A percentile compares a stretch with the other conserved stretches of the same genome.
Conservation (phyloP, 1,139 yeast genomes). For the Sugiyamaella japonica region DNA sequence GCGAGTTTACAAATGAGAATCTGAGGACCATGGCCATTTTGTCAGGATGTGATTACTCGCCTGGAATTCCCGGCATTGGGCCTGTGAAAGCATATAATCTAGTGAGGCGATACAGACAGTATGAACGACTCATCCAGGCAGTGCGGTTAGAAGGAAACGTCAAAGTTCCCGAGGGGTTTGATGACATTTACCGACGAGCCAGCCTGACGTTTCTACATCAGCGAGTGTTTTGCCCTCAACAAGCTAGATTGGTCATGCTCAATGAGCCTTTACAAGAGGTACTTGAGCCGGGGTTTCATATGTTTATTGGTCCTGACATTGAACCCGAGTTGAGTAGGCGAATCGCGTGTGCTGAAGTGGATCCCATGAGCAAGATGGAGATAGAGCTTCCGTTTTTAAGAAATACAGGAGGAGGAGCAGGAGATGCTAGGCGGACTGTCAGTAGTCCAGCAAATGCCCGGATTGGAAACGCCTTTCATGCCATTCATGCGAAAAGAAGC, state of each 20-base stretch:
- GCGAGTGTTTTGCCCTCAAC: conserved; percentile 74
- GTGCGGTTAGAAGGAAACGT: conserved; percentile 63
- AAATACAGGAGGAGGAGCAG: conserved; percentile 3
- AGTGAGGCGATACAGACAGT: conserved; percentile 52
- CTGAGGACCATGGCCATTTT: conserved; percentile 77
- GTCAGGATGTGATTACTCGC: conserved; percentile 95
- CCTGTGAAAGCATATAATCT: conserved; percentile 70
- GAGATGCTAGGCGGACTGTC: not conserved
- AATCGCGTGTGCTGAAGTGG: conserved; percentile 64
- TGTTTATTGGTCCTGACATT: conserved; percentile 61
- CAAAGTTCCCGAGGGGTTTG: conserved; percentile 58
- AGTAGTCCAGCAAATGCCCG: not conserved
- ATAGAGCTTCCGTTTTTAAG: conserved; percentile 16
- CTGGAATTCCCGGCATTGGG: conserved; percentile 82
- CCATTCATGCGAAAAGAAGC: conserved; percentile 2
- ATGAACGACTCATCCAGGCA: conserved; percentile 51
- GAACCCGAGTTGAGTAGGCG: conserved; percentile 50
- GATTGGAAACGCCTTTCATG: conserved; percentile 4
- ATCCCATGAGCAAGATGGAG: conserved; percentile 59
- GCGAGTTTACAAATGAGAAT: conserved; percentile 53
- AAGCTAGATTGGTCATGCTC: conserved; percentile 53
- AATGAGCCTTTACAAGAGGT: conserved; percentile 50
- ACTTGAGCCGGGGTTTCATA: conserved; percentile 46
- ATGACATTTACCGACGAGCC: conserved; percentile 63
- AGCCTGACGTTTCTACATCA: conserved; percentile 81